Evolutionary conservation across 2,329 filamentous ascomycete genomes (phyloP), one percentile per base, ranked within the genome.

Genomic region (Beauveria medogensis): DNA sequence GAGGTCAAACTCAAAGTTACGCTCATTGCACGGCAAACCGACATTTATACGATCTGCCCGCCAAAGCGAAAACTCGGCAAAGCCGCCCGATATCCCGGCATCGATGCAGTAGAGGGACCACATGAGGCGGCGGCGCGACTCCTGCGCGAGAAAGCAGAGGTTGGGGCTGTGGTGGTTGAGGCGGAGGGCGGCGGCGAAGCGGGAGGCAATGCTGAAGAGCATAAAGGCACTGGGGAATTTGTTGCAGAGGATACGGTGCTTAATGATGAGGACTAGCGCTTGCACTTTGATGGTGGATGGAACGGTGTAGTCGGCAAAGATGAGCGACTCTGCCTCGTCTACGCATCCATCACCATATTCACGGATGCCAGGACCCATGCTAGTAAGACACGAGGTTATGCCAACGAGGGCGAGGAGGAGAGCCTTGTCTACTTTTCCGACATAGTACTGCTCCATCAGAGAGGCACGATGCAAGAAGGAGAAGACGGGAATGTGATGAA

Each of bases 401-500:
- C 81, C 82, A 8, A 84, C 73, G 4, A 84, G 71, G 44, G 81
- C 80, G 5, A 84, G 74, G 4, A 84, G 72, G 7, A 85, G 72
- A 2, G 81, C 74, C 46, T 76, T 77, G 66, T 84, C 82, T 64
- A 84, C 79, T 63, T 81, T 81, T 53, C 81, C 81, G 5, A 80
- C 77, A 64, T 82, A 78, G 67, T 83, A 83, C 34, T 82, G 77
- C 67, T 84, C 81, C 80, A 83, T 83, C 26, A 84, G 77, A 2
- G 82, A 84, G 14, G 82, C 81, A 28, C 81, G 80, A 65, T 85
- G 82, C 18, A 85, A 70, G 61, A 84, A 85, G 12, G 81, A 82
- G 71, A 81, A 82, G 65, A 82, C 80, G 50, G 82, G 80, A 56
- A 84, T 81, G 63, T 84, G 82, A 69, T 84, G 81, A 46, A 84